Conservation (phyloP, 305 asterid species). For the Coffea humblotiana region DNA sequence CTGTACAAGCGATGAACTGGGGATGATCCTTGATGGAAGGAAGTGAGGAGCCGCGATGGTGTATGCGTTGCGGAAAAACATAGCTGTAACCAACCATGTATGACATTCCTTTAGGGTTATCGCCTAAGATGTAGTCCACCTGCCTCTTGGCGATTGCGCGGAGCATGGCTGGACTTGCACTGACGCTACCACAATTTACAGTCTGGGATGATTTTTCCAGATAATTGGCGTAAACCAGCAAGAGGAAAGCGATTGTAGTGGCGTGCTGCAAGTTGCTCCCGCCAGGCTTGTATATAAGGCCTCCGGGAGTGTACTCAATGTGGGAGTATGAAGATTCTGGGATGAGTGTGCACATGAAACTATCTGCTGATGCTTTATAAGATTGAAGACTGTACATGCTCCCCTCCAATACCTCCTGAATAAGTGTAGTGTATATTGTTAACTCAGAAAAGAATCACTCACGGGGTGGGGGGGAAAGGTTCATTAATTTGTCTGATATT, state of each 20-base stretch:
- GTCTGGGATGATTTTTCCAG: slow-evolving; percentile 57
- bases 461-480: too few species aligned
- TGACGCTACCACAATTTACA: slow-evolving; percentile 61
- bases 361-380: slow-evolving; percentile 81
- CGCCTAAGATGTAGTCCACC: slow-evolving; percentile 82
- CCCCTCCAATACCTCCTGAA: slow-evolving; percentile 76
- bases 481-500: not conserved
- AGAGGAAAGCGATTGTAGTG: slow-evolving; percentile 80
- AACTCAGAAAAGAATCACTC: not conserved
- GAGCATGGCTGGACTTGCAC: slow-evolving; percentile 48
- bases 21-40: slow-evolving; percentile 80
- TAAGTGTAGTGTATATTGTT: not conserved
- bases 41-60: slow-evolving; percentile 79
- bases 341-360: slow-evolving; percentile 88
- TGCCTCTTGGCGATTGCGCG: slow-evolving; percentile 68
- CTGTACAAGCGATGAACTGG: slow-evolving; percentile 50
- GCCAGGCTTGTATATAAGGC: slow-evolving; percentile 80
- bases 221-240: slow-evolving; percentile 75
- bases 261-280: slow-evolving; percentile 94
- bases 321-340: slow-evolving; percentile 79
- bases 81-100: slow-evolving; percentile 92
- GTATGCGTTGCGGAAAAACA: slow-evolving; percentile 65
- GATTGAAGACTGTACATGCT: slow-evolving; percentile 60
- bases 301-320: slow-evolving; percentile 79
- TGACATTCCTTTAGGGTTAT: slow-evolving; percentile 88